Base-by-base conservation (phyloP, 192 early-diverging fungal species). In the Phlyctochytrium planicorne region DNA sequence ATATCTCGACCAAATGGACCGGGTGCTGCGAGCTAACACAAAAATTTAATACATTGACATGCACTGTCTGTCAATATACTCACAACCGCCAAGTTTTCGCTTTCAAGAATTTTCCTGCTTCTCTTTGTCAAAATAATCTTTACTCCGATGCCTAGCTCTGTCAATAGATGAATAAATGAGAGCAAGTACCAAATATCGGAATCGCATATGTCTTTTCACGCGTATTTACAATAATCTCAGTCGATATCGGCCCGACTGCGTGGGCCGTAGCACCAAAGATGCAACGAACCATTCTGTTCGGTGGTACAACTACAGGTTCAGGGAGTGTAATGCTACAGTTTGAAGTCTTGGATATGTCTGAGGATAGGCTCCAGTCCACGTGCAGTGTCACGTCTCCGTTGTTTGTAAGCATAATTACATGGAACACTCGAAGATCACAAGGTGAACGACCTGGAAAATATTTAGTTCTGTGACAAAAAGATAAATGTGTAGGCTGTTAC, bases 341-440 rank as follows among this genome's bases (percentile, higher is more conserved):
- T 20, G 69, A 35, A 3, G 59, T 50, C 20, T 63, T 66, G 3
- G 17, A 2, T 12, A 50, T 53, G n/a, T n/a, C 40, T 16, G 69
- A 50, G 2, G 60, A 55, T 1, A 29, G 17, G 4, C 34, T 63
- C 73, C 84, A 84, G 33, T 74, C 70, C 34, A 78, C 59, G 30
- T 76, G 57, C 34, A 81, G 57, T 3, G 75, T 76, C 1, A 86
- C 84, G 36, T 86, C 84, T 17, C 84, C 84, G 23, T 64, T 65
- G 69, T 86, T 86, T 23, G 62, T 59, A 1, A 86, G 62, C 35
- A 66, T 60, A 23, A 86, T 63, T 2, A 62, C 65, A n/a, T 81
- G 71, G 59, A 61, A 78, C 20, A 80, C 71, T 17, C 68, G 59
- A 16, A 84, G 67, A 56, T 77, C 77, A 65, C 75, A 86, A 31